phyloP scores from a whole-genome alignment of 1,139 yeast species.

The Candida frijolesensis region DNA sequence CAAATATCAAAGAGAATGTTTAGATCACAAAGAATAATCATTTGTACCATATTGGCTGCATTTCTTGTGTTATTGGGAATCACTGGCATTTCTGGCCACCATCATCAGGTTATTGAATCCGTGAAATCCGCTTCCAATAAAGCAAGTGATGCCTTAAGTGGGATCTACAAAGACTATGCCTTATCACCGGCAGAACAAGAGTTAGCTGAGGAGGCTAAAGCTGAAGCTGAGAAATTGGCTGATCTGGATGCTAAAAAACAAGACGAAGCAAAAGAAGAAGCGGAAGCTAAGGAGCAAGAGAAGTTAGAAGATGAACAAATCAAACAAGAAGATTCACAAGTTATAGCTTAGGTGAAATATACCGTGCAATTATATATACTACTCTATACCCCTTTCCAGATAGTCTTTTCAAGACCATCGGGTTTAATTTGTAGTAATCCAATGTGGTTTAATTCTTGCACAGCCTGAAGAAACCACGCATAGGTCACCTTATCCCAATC shows the following conservation, averaged over 20 bases:
- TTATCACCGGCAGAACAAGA: slow-evolving; percentile 14
- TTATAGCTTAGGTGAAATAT: not conserved
- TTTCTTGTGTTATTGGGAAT: slow-evolving; percentile 27
- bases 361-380: not conserved
- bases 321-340: not conserved
- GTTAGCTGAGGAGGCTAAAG: slow-evolving; percentile 14
- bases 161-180: slow-evolving; percentile 11
- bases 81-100: slow-evolving; percentile 26
- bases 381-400: slow-evolving; percentile 42
- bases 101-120: slow-evolving; percentile 17
- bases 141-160: slow-evolving; percentile 20
- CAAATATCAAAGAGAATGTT: slow-evolving; percentile 32
- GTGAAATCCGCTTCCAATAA: slow-evolving; percentile 17
- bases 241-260: slow-evolving; percentile 7
- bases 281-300: slow-evolving; percentile 11
- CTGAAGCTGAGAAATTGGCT: slow-evolving; percentile 13
- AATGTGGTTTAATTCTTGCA: slow-evolving; percentile 42
- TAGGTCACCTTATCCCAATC: slow-evolving; percentile 47
- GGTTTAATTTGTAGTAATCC: slow-evolving; percentile 47
- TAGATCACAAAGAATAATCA: slow-evolving; percentile 30
- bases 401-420: slow-evolving; percentile 46
- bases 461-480: slow-evolving; percentile 47
- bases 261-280: slow-evolving; percentile 4
- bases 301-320: slow-evolving; percentile 6
- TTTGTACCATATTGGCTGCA: slow-evolving; percentile 23